These are phyloP conservation scores for Fonsecaea pugnacius DNA, from an alignment of 2,329 filamentous ascomycete genomes.

Conservation along the genomic window DNA sequence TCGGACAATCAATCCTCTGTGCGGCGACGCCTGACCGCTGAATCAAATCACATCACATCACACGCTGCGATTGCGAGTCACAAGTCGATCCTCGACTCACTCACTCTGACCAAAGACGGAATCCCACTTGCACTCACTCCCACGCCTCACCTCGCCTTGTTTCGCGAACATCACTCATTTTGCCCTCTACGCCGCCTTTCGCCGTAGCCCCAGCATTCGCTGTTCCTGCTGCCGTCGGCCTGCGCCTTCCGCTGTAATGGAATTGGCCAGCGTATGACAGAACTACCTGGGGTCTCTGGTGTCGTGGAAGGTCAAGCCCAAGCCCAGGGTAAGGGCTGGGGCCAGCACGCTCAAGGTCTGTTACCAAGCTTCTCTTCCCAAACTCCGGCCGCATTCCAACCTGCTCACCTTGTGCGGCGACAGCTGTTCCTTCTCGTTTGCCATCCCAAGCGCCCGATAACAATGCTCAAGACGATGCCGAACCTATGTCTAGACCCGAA, in stretches of 20 bases:
- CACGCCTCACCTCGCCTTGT: constrained; percentile 21
- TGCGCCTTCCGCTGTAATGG: constrained; percentile 29
- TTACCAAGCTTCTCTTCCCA: constrained; percentile 11
- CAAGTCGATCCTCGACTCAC: constrained; percentile 18
- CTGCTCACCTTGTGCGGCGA: constrained; percentile 19
- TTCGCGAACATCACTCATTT: constrained; percentile 18
- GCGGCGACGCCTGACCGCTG: constrained; percentile 15
- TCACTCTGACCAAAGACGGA: constrained; percentile 3
- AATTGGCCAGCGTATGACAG: constrained; percentile 34
- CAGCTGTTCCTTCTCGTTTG: constrained; percentile 16
- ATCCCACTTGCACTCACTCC: constrained; percentile 14
- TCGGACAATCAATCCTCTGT: neutral
- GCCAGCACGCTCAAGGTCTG: constrained; percentile 25
- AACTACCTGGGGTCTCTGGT: constrained; percentile 25
- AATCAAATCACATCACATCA: constrained; percentile 16
- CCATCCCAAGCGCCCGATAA: constrained; percentile 16
- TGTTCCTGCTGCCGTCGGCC: constrained; percentile 14
- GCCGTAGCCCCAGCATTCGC: constrained; percentile 4
- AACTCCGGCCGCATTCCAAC: neutral
- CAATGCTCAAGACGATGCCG: constrained; percentile 33
- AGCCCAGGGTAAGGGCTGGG: constrained; percentile 23
- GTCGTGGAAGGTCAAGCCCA: constrained; percentile 30
- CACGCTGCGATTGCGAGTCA: constrained; percentile 15
- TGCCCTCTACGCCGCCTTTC: neutral
- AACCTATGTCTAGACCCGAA: constrained; percentile 34